Percentiles rank a stretch among this genome's conserved stretches.
These are phyloP conservation scores for Syzygium aromaticum DNA, from an alignment of 345 rosid genomes.

Conservation along the genomic window DNA sequence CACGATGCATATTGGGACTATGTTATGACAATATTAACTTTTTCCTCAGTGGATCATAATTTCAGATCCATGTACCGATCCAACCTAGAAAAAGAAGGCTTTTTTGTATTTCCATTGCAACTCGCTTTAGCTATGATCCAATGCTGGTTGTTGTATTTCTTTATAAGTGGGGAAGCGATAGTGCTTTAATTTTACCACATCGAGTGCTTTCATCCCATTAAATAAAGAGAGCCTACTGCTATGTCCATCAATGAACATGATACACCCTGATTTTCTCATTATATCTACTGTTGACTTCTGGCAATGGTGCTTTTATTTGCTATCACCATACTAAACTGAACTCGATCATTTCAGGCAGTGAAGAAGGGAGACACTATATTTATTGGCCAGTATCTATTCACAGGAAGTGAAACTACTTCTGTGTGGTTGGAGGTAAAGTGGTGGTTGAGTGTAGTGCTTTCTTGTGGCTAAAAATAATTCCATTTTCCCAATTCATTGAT, in stretches of 20 bases:
- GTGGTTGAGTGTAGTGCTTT: neutral
- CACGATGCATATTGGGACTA: neutral
- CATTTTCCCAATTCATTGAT: neutral
- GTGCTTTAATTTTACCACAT: neutral
- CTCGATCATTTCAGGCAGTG: conserved; percentile 44
- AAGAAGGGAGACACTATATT: conserved; percentile 61
- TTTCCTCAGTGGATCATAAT: neutral
- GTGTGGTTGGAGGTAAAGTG: conserved; percentile 63
- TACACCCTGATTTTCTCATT: neutral
- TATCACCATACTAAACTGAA: neutral
- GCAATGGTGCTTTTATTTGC: neutral
- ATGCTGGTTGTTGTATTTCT: neutral
- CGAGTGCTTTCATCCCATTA: neutral
- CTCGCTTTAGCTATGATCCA: neutral
- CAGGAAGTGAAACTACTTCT: conserved; percentile 66
- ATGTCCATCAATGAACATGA: neutral
- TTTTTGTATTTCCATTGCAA: neutral
- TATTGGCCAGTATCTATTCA: conserved; percentile 63
- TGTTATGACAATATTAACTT: neutral
- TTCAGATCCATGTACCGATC: neutral
- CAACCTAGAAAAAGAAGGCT: neutral
- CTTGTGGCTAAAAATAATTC: neutral
- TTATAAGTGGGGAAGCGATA: neutral
- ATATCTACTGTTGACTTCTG: neutral
- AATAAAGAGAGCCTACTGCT: neutral